Percentiles rank a stretch among this genome's conserved stretches.
phyloP scores from a whole-genome alignment of 805 yeast genomes.

The Suhomyces faveliae region DNA sequence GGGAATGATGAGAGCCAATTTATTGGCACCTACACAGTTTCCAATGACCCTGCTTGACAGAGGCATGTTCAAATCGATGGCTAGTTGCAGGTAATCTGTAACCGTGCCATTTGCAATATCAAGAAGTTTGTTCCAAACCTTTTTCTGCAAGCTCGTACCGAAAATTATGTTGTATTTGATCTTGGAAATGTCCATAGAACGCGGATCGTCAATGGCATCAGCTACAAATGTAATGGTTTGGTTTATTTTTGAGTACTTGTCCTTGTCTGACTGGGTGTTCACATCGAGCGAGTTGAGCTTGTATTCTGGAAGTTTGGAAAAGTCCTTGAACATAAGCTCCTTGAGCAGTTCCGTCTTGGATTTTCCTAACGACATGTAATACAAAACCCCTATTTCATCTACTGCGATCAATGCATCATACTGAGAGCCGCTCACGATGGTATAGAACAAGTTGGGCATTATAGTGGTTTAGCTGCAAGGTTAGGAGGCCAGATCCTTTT shows the following conservation, averaged over 20 bases:
- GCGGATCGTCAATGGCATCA: constrained; percentile 13
- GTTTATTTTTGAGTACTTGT: neutral
- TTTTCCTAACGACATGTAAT: constrained; percentile 22
- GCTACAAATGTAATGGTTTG: constrained; percentile 11
- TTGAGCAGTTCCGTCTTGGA: constrained; percentile 3
- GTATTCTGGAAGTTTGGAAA: constrained; percentile 6
- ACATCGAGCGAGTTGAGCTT: constrained; percentile 1
- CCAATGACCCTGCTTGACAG: constrained; percentile 40
- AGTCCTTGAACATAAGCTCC: constrained; percentile 13
- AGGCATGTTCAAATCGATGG: constrained; percentile 26
- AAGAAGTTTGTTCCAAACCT: constrained; percentile 34
- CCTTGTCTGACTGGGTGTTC: neutral
- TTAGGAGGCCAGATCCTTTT: neutral
- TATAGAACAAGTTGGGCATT: constrained; percentile 13
- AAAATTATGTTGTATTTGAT: constrained; percentile 29
- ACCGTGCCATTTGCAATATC: constrained; percentile 28
- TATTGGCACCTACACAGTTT: constrained; percentile 40
- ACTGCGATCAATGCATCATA: constrained; percentile 16
- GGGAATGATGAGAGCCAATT: constrained; percentile 39
- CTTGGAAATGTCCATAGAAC: neutral
- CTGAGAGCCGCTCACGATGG: constrained; percentile 7
- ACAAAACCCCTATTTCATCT: constrained; percentile 15
- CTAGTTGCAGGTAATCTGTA: constrained; percentile 32
- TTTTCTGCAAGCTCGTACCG: constrained; percentile 39
- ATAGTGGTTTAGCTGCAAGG: neutral